These are phyloP conservation scores for Gentiana dahurica DNA, from an alignment of 257 asterid species.

Conservation along the genomic window DNA sequence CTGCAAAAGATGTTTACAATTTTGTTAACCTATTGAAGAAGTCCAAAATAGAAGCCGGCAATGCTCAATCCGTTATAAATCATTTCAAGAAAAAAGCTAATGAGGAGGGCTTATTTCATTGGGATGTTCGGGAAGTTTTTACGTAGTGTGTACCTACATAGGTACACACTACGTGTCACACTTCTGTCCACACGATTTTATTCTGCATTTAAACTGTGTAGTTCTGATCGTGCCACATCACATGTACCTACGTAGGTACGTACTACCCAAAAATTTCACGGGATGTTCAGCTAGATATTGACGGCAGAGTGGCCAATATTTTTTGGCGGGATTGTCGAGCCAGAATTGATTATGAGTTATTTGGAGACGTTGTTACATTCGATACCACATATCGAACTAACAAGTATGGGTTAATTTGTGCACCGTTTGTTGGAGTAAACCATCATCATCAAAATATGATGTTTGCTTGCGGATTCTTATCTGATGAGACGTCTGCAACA, in stretches of 20 bases:
- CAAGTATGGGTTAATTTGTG: not conserved
- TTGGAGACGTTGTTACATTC: constrained; percentile 7
- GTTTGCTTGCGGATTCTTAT: not conserved
- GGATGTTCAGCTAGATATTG: constrained; percentile 6
- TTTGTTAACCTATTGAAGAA: not conserved
- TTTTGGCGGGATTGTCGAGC: constrained; percentile 7
- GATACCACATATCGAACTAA: constrained; percentile 1
- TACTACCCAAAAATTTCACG: no score
- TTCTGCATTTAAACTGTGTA: no score
- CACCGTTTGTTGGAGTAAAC: not conserved
- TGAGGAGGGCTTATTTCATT: constrained; percentile 9
- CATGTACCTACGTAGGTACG: no score
- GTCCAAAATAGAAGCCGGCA: constrained; percentile 3
- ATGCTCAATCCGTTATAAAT: not conserved
- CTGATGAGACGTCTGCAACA: not conserved
- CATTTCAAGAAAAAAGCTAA: not conserved
- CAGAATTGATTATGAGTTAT: constrained; percentile 7
- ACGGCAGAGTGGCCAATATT: not conserved
- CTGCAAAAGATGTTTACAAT: not conserved
- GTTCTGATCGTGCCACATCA: no score
- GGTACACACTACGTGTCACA: no score
- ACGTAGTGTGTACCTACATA: no score
- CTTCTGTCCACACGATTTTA: no score
- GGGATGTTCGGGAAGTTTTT: not conserved
- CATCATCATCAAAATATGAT: not conserved